Evolutionary conservation across 345 rosid genomes (phyloP), one percentile per base, ranked within the genome.

Genomic region (Lumnitzera littorea): DNA sequence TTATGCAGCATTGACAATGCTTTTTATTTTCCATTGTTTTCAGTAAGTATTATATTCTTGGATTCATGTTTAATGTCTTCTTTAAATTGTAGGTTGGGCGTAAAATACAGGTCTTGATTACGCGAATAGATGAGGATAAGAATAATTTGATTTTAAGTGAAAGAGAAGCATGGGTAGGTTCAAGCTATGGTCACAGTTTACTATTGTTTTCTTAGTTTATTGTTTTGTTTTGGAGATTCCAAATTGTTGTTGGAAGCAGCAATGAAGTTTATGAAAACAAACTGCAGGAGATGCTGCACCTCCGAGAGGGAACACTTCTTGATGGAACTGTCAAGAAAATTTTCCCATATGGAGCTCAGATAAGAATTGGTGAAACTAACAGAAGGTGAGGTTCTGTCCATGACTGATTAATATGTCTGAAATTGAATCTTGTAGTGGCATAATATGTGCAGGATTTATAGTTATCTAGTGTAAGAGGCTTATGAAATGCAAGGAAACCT

Each of bases 311-410:
- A 67, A 81, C 96, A 57, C 90, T 92, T 66, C 78, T 89, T 66
- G 91, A 85, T 55, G 98, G 98, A 58, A 84, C 79, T 51, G 91
- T 92, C 23, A 81, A 65, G 72, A 89, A 79, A 74, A 76, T 85
- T 54, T 79, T 81, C 55, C 87, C 98, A 0, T 87, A 85, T 70
- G 98, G 97, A 74, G 97, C 97, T 51, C 96, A 87, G 72, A 81
- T 92, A 71, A 78, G 76, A 72, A 84, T 92, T 16, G 89, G 88
- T 11, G 87, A 79, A 58, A 84, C 89, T 62, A 85, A 83, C 63
- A 77, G 97, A 82, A 89, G 97, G 97, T 85, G 55, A 60, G 51
- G 78, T 61, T 2, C n/a, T 13, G 43, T 54, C 50, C 29, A 36
- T 36, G 43, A 36, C 10, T 36, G 43, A 36, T 48, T 48, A 24